Evolutionary conservation across 2,329 filamentous ascomycete genomes (phyloP).

Genomic region (Cylindrodendrum hubeiense): DNA sequence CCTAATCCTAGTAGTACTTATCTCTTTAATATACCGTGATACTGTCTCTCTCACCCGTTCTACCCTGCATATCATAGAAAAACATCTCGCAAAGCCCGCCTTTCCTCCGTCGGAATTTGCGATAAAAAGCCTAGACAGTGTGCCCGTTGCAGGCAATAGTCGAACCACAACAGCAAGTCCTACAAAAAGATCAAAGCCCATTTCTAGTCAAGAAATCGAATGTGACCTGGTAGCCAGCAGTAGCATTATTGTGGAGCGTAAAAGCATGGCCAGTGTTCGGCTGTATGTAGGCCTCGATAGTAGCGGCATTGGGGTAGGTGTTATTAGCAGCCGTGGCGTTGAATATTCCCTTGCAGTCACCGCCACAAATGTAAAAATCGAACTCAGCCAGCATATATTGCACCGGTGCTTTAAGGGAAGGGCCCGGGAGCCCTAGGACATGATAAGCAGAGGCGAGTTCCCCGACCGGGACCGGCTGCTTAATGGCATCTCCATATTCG

Average conservation of each 20-base stretch:
- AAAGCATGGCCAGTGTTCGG: conserved; percentile 53
- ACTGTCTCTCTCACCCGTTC: too few species aligned
- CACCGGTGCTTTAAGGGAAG: conserved; percentile 46
- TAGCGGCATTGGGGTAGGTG: conserved; percentile 46
- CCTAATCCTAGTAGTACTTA: too few species aligned
- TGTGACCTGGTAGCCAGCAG: conserved; percentile 44
- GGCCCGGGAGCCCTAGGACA: neutral
- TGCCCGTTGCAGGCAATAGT: too few species aligned
- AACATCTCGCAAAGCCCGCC: too few species aligned
- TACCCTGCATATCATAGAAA: too few species aligned
- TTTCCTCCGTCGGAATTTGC: too few species aligned
- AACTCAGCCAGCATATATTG: conserved; percentile 47
- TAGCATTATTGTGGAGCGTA: conserved; percentile 52
- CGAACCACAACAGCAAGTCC: too few species aligned
- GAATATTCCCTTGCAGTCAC: conserved; percentile 49
- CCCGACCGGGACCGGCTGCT: conserved; percentile 49
- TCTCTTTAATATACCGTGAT: too few species aligned
- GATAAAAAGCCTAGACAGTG: too few species aligned
- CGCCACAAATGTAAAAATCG: conserved; percentile 50
- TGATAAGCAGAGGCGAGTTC: conserved; percentile 41
- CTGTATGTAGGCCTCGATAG: conserved; percentile 47
- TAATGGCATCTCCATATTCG: conserved; percentile 45
- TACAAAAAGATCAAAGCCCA: neutral
- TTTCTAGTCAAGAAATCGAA: conserved; percentile 31
- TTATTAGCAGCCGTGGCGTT: conserved; percentile 18